Evolutionary conservation across 768 basidiomycete species (phyloP), one percentile per base, ranked within the genome.

Genomic region (Lactifluus echinatus): DNA sequence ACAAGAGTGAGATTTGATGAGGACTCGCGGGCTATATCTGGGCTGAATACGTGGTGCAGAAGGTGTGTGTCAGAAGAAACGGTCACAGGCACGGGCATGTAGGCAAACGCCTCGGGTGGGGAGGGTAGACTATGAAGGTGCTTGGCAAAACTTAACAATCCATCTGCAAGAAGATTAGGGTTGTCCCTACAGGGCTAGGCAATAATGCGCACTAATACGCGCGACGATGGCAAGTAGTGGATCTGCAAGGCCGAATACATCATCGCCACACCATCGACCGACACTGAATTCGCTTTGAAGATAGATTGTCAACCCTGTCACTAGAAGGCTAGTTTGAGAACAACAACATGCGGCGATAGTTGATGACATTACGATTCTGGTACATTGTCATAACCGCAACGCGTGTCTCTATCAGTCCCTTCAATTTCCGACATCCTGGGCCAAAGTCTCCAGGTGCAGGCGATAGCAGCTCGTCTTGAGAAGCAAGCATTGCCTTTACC

Each of bases 241-340:
- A 23, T 69, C 67, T 12, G 71, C 63, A 14, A 77, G 59, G 12
- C 48, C 64, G 29, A 64, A 67, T 17, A 74, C 63, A 57, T 79
- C 76, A 26, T 75, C 72, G 24, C 73, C 73, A 55, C 70, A 75
- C 75, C 76, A 78, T 46, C 69, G 69, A 2, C 76, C 76, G 66
- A 68, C 69, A 56, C 71, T 74, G 65, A 78, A 76, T 61, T 78
- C 76, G 24, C 71, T 64, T 42, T 72, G 66, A 26, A 78, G 67
- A 57, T 75, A 68, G 5, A 66, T 64, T 8, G 68, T 66, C 23
- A 70, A 71, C 7, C 65, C 64, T 11, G 51, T 54, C 52, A 76
- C 76, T 77, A 59, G 23, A 56, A 36, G 37, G 23, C 31, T 12
- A 36, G 36, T 26, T 8, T 11, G 45, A 47, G 51, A 53, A 45